A percentile compares a stretch with the other conserved stretches of the same genome.
These are phyloP conservation scores for Plectosphaerella cucumerina DNA, from an alignment of 2,329 filamentous ascomycete species.

Conservation along the genomic window DNA sequence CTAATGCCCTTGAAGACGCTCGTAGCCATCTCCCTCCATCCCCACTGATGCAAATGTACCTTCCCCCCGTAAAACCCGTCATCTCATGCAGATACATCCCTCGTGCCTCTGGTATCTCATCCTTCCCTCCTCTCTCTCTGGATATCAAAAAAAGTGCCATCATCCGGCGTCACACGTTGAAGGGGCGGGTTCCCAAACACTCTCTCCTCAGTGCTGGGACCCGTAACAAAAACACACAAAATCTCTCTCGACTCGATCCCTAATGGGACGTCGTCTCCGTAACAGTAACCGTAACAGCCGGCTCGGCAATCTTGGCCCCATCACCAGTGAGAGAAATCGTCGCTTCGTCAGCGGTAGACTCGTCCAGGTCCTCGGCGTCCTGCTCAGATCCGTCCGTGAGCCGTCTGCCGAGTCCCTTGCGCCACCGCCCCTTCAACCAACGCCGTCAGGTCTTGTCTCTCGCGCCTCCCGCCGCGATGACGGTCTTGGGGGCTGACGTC, in stretches of 20 bases:
- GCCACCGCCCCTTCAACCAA: slow-evolving; percentile 16
- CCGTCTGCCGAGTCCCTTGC: slow-evolving; percentile 5
- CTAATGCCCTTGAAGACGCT: no score
- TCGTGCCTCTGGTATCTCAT: no score
- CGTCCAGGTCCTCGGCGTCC: slow-evolving; percentile 1
- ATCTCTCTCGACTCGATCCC: neutral
- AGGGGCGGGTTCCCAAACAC: slow-evolving; percentile 9
- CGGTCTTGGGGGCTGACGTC: neutral
- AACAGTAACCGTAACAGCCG: slow-evolving; percentile 10
- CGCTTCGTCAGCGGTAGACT: neutral
- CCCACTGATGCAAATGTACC: no score
- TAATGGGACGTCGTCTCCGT: slow-evolving; percentile 6
- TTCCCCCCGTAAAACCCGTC: no score
- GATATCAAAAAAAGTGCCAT: slow-evolving; percentile 2
- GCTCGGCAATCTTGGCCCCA: neutral
- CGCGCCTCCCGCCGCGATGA: neutral
- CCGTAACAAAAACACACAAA: slow-evolving; percentile 8
- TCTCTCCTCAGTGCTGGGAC: no score
- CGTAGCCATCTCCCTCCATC: no score
- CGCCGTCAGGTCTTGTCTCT: slow-evolving; percentile 12
- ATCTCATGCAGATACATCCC: no score
- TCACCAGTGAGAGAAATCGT: slow-evolving; percentile 1
- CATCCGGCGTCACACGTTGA: slow-evolving; percentile 11
- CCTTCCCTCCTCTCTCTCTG: neutral
- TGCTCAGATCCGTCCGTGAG: slow-evolving; percentile 1